These are phyloP conservation scores for Geotrichum restrictum DNA, from an alignment of 1,139 yeast genomes.

Conservation along the genomic window DNA sequence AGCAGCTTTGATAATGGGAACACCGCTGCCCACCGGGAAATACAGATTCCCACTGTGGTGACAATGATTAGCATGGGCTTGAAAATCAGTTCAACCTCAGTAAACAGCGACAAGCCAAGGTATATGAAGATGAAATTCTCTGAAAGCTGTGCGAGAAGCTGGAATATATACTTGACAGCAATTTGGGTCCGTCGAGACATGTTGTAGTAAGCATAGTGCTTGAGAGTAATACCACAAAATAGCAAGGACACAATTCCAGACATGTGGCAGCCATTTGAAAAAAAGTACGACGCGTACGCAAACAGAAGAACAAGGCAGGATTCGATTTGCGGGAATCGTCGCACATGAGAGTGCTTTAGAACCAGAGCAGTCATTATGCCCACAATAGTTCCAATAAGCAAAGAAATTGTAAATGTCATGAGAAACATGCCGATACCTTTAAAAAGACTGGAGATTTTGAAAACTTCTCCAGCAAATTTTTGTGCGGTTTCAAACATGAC, in stretches of 20 bases:
- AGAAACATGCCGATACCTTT: slow-evolving; percentile 91
- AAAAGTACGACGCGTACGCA: slow-evolving; percentile 94
- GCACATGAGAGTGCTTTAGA: slow-evolving; percentile 83
- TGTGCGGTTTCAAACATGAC: slow-evolving; percentile 99
- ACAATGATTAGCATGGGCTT: slow-evolving; percentile 87
- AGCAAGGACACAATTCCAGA: slow-evolving; percentile 92
- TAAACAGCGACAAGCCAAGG: slow-evolving; percentile 85
- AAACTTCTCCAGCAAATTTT: slow-evolving; percentile 75
- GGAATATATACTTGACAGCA: slow-evolving; percentile 91
- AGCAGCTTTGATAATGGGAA: slow-evolving; percentile 84
- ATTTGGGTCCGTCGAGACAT: slow-evolving; percentile 97
- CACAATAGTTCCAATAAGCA: slow-evolving; percentile 79
- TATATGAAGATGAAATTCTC: slow-evolving; percentile 96
- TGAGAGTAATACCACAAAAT: slow-evolving; percentile 93
- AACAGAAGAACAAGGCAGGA: slow-evolving; percentile 84
- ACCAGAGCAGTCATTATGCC: slow-evolving; percentile 87
- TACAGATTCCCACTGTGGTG: slow-evolving; percentile 83
- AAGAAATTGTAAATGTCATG: slow-evolving; percentile 89
- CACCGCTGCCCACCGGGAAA: slow-evolving; percentile 95
- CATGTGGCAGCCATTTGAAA: slow-evolving; percentile 98
- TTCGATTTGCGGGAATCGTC: slow-evolving; percentile 93
- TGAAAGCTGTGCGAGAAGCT: slow-evolving; percentile 84
- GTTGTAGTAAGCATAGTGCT: slow-evolving; percentile 93
- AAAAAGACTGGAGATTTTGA: slow-evolving; percentile 71
- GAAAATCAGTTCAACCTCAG: slow-evolving; percentile 91